Base-by-base conservation (phyloP, 2,329 filamentous ascomycete species). In the Apiospora hydei region DNA sequence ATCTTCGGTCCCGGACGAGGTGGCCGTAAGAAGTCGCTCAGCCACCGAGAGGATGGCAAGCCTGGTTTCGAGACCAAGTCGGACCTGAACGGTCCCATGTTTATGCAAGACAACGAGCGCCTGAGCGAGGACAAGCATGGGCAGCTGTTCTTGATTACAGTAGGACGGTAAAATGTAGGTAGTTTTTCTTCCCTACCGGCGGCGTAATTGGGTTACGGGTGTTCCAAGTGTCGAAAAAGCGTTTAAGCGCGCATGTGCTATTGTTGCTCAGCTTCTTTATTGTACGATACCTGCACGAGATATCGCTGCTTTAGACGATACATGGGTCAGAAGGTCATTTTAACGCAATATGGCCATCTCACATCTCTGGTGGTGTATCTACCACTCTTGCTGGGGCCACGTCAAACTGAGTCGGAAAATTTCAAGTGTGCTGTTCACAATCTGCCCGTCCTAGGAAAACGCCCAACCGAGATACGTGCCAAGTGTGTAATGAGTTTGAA, bases 11-110 rank as follows among this genome's bases (percentile, higher is more conserved):
- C 41, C 69, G 77, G 11, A 81, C 91, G 0, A 79, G 66, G 66
- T n/a, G 57, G 57, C n/a, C 82, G 0, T 85, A 80, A 81, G 0
- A 89, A 87, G 78, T 81, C 84, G 64, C 90, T 90, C 81, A 83
- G 79, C 24, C 83, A 86, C 76, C 84, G 85, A 76, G 80, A 88
- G 16, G 41, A 68, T 6, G 67, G 51, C 30, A 73, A 70, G 43
- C 30, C 66, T 7, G 82, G 81, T 16, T 75, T 82, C 14, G 75
- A 78, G 51, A 76, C 72, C 51, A 73, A 71, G 3, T 67, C 69
- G 1, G 57, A 64, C 5, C 68, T 70, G 2, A 57, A 70, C 34
- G 64, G 16, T 1, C 51, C 47, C 16, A 16, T 76, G 41, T 57
- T 53, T 21, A 51, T 76, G 69, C 49, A 67, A 6, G 67, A 46